Base-by-base conservation (phyloP, 345 rosid genomes). In the Sisymbrium irio region DNA sequence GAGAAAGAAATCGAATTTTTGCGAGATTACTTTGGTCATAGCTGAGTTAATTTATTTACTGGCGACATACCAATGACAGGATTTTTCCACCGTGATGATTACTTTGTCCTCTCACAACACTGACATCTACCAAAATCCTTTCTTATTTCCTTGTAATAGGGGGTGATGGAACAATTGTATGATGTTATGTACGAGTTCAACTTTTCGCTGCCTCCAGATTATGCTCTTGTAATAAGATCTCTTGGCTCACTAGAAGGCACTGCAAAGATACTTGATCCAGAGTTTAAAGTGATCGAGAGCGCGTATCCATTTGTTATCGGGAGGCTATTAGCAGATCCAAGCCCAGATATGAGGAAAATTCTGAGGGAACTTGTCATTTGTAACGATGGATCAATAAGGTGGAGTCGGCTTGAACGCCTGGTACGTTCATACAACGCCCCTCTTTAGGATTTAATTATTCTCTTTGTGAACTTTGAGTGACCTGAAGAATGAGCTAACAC, bases 171-270 rank as follows among this genome's bases (percentile, higher is more conserved):
- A 69, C 96, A 87, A 69, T 57, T 95, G 33, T 95, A 92, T 47
- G 90, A 95, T 79, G 81, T 95, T 62, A 92, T 92, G 97, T 95
- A 92, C 57, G 97, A 86, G 65, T 92, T 90, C 74, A 83, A 89
- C 78, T 87, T 95, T 76, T 92, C 93, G 28, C 88, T 92, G 42
- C 97, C 99, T 32, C 97, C 96, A 4, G 97, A 95, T 70, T 95
- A 92, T 83, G 99, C 97, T 57, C 80, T 89, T 74, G 99, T 92
- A 71, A 82, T 88, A 78, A 84, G 99, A 86, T 96, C 97, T 6
- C 96, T 89, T 27, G 97, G 97, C 62, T 89, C 97, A 51, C 85
- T 92, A 14, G 99, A 95, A 90, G 99, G 97, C 80, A 95, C 99
- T 0, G 96, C 99, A 33, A 95, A 95, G 84, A 85, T 75, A 76